Conservation (phyloP, 805 yeast species). For the Ogataea philodendri region DNA sequence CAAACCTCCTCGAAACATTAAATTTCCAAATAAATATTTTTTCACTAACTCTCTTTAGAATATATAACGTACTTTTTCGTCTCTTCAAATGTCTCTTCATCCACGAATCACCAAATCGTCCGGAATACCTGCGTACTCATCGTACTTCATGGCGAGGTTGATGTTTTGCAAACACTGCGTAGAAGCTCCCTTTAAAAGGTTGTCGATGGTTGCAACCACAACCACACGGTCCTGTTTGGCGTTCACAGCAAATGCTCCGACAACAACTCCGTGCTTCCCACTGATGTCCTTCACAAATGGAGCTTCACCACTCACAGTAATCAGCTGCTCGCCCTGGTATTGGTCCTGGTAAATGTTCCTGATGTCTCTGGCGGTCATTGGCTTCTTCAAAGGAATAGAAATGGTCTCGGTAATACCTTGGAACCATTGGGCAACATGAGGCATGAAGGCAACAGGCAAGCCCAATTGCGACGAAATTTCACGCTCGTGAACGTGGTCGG, state of each 20-base stretch:
- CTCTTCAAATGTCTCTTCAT: conserved; percentile 3
- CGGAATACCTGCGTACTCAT: conserved; percentile 95
- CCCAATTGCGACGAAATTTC: conserved; percentile 86
- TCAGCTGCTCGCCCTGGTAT: conserved; percentile 81
- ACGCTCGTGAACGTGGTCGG: conserved; percentile 95
- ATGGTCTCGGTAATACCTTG: conserved; percentile 96
- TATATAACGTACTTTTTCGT: conserved; percentile 4
- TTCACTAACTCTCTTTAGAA: no score
- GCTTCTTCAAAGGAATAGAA: conserved; percentile 76
- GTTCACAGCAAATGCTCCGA: conserved; percentile 95
- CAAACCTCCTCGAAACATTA: not conserved
- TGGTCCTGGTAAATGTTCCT: conserved; percentile 84
- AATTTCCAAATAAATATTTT: not conserved
- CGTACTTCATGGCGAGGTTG: conserved; percentile 84
- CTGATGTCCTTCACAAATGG: conserved; percentile 89
- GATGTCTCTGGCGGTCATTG: conserved; percentile 75
- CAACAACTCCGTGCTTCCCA: conserved; percentile 91
- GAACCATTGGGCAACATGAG: conserved; percentile 99
- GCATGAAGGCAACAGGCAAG: conserved; percentile 78
- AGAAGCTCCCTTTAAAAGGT: conserved; percentile 95
- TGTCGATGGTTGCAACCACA: conserved; percentile 92
- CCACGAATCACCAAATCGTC: conserved; percentile 56
- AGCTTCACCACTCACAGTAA: conserved; percentile 85
- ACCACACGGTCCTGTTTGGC: conserved; percentile 88
- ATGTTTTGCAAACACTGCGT: conserved; percentile 97